Conservation (phyloP, 2,329 filamentous ascomycete species). For the Phyllosticta citriasiana region DNA sequence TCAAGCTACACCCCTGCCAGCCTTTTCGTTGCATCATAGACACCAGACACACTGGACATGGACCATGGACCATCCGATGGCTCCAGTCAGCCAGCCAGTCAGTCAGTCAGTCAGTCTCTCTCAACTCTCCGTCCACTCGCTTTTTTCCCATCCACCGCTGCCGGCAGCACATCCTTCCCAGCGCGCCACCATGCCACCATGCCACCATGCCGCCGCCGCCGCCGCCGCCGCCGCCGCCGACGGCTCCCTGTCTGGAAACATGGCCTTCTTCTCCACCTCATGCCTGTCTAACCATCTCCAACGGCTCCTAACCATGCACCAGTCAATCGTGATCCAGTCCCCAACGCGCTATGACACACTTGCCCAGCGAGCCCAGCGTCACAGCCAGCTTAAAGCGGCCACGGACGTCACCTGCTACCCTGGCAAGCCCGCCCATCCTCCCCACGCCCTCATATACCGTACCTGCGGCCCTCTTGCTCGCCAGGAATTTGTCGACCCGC, state of each 20-base stretch:
- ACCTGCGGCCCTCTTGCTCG: background rate
- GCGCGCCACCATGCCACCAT: background rate
- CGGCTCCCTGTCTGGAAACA: background rate
- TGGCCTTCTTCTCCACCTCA: background rate
- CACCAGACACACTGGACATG: no score
- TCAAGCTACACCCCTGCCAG: background rate
- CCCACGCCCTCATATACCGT: background rate
- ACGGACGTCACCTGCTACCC: background rate
- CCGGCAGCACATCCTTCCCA: background rate
- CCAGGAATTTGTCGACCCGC: background rate
- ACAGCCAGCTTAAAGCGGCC: background rate
- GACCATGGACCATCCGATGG: no score
- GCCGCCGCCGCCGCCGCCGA: background rate
- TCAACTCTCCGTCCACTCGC: no score
- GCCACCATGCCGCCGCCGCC: no score
- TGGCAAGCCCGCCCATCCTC: background rate
- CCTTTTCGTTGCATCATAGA: background rate
- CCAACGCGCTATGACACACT: background rate
- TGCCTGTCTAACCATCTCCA: background rate
- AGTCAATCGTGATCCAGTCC: background rate
- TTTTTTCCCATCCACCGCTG: background rate
- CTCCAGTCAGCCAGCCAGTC: no score
- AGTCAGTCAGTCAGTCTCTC: no score
- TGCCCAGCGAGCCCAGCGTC: background rate
- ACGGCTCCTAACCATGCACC: background rate